Evolutionary conservation across 495 filamentous ascomycete species (phyloP), one percentile per base, ranked within the genome.

Genomic region (Aspergillus affinis): DNA sequence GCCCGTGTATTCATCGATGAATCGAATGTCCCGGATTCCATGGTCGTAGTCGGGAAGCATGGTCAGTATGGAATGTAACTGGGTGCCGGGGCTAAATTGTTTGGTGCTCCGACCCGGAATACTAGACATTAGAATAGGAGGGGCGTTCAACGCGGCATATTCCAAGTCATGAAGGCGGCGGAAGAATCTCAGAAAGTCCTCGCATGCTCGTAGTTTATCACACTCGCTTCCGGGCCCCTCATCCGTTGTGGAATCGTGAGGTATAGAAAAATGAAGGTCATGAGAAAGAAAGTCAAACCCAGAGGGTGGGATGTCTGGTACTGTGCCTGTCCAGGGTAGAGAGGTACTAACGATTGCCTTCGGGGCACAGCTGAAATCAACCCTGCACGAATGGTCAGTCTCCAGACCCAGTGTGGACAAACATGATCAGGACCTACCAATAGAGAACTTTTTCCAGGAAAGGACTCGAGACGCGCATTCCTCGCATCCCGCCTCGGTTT

Each of bases 1-100:
- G 58, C 66, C 62, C 7, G 68, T 65, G 32, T 66, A 71, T 61
- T 71, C 68, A 48, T 71, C 68, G 50, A 71, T 71, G 45, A 71
- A 71, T 6, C 68, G 68, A 27, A 71, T 59, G 51, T 69, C 68
- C 15, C 64, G 63, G 55, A 71, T 69, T 3, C 68, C 68, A 47
- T 65, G 68, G 23, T 71, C 66, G 32, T 71, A 66, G 15, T 71
- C 66, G 3, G 68, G 68, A 17, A 71, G 61, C 51, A 61, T 59
- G 12, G 68, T 68, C 8, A 71, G 54, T 1, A 63, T 66, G 2
- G 63, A 58, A 51, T 68, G 62, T 19, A 71, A 52, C 12, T 54
- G 59, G 4, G 65, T 68, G 7, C 62, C 64, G 8, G 63, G 54
- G 27, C 46, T 36, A 48, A 71, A 71, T 41, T 49, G 62, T 29